Base-by-base conservation (phyloP, 495 filamentous ascomycete species). In the Cladorrhinum samala region DNA sequence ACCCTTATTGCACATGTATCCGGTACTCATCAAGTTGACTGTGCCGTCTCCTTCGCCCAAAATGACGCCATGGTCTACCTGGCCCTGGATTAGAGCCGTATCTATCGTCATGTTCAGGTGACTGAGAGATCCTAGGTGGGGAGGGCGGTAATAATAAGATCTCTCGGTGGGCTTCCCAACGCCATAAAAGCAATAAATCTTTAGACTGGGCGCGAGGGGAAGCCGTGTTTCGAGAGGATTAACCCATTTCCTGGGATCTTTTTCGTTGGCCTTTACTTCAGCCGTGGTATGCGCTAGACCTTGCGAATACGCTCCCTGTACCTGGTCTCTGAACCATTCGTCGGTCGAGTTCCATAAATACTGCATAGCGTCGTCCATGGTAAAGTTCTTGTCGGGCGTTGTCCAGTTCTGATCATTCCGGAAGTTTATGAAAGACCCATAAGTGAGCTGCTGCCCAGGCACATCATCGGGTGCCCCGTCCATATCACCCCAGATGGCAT, bases 131-230 rank as follows among this genome's bases (percentile, higher is more conserved):
- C 87, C 85, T 41, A 83, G 80, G 2, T 75, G 75, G 33, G 91
- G 83, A 17, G 87, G 77, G 38, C 86, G 84, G 72, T 96, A 96
- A 68, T 85, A 98, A 69, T 96, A 98, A 46, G 83, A 81, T 45
- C 91, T 78, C 68, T 97, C 91, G 0, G 91, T 96, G 11, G 87
- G 84, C 68, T 97, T 97, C 6, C 87, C 89, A 21, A 95, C 79
- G 33, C 89, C 93, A 66, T 98, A 97, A 74, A 98, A 97, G 70
- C 93, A 98, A 66, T 93, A 98, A 17, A 98, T 88, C 74, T 95
- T 96, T 68, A 98, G 78, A 63, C 83, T 87, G 0, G 93, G 93
- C 13, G 93, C 93, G 42, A 86, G 75, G 0, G 93, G 93, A 0
- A 98, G 77, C 7, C 94, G 83, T 1, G 89, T 86, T 62, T 97